These are phyloP conservation scores for Termitomyces sp. DNA, from an alignment of 768 basidiomycete species.

Conservation along the genomic window DNA sequence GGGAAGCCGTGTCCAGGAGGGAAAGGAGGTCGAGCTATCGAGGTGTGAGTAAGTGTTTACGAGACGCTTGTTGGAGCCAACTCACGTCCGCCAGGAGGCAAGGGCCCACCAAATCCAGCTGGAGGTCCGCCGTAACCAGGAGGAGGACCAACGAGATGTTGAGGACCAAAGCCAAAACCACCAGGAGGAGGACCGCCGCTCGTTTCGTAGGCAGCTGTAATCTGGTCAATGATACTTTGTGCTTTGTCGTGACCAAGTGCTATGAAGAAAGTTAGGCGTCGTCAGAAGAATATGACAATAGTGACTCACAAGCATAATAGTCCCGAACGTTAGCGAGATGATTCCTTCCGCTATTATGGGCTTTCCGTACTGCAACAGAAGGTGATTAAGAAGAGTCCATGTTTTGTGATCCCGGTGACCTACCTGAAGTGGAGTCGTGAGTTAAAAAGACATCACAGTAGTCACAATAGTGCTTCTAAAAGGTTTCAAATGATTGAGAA, in stretches of 20 bases:
- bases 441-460: slow-evolving; percentile 93
- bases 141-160: slow-evolving; percentile 64
- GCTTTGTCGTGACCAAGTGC: slow-evolving; percentile 95
- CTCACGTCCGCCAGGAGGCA: slow-evolving; percentile 46
- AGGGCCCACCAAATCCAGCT: slow-evolving; percentile 38
- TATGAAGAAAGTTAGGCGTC: slow-evolving; percentile 21
- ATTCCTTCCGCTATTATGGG: slow-evolving; percentile 96
- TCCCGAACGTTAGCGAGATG: slow-evolving; percentile 95
- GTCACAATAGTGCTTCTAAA: slow-evolving; percentile 89
- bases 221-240: slow-evolving; percentile 97
- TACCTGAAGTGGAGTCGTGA: slow-evolving; percentile 90
- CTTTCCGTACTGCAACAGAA: slow-evolving; percentile 74
- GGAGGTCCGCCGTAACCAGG: slow-evolving; percentile 41
- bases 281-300: background rate
- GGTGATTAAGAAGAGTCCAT: slow-evolving; percentile 8
- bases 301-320: slow-evolving; percentile 83
- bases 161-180: slow-evolving; percentile 82
- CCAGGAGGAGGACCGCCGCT: slow-evolving; percentile 83
- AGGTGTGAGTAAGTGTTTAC: slow-evolving; percentile 5
- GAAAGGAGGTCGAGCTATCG: slow-evolving; percentile 59
- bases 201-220: slow-evolving; percentile 88
- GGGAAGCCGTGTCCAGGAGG: slow-evolving; percentile 59
- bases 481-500: slow-evolving; percentile 3
- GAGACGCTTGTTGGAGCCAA: slow-evolving; percentile 8
- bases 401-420: slow-evolving; percentile 13